A percentile compares a stretch with the other conserved stretches of the same genome.
These are phyloP conservation scores for Monilinia polystroma DNA, from an alignment of 2,329 filamentous ascomycete genomes.

Conservation along the genomic window DNA sequence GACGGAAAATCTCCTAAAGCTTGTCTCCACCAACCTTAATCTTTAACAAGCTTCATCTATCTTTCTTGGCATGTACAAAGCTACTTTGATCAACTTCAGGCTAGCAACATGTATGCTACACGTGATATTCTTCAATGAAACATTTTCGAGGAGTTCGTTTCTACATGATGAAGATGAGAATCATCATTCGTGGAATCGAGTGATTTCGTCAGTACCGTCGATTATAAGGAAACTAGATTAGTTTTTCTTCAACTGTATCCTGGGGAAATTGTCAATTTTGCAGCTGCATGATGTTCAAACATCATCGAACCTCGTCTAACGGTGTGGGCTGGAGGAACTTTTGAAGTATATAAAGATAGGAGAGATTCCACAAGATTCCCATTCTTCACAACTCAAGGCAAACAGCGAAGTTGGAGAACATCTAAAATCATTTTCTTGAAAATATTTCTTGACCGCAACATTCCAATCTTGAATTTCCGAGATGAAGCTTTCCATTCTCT, in stretches of 20 bases:
- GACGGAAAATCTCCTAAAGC: conserved; percentile 17
- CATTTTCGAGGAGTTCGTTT: background rate
- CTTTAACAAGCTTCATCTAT: conserved; percentile 13
- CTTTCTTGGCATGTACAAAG: conserved; percentile 18
- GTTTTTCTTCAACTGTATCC: background rate
- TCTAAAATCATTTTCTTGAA: background rate
- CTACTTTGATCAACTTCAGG: background rate
- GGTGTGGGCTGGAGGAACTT: background rate
- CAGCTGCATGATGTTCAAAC: background rate
- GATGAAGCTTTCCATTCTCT: conserved; percentile 52
- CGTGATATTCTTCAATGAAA: background rate
- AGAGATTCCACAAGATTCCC: background rate
- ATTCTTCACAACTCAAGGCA: conserved; percentile 1
- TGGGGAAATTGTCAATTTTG: background rate
- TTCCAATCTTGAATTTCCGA: background rate
- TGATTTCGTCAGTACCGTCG: background rate
- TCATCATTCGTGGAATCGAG: conserved; percentile 20
- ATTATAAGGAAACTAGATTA: background rate
- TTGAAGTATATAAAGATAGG: background rate
- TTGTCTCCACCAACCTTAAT: background rate
- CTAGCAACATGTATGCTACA: background rate
- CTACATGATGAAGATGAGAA: background rate
- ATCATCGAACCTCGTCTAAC: background rate
- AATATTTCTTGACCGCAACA: background rate
- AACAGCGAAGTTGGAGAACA: background rate